Base-by-base conservation (phyloP, 78 protist species). In the Fonticula alba region DNA sequence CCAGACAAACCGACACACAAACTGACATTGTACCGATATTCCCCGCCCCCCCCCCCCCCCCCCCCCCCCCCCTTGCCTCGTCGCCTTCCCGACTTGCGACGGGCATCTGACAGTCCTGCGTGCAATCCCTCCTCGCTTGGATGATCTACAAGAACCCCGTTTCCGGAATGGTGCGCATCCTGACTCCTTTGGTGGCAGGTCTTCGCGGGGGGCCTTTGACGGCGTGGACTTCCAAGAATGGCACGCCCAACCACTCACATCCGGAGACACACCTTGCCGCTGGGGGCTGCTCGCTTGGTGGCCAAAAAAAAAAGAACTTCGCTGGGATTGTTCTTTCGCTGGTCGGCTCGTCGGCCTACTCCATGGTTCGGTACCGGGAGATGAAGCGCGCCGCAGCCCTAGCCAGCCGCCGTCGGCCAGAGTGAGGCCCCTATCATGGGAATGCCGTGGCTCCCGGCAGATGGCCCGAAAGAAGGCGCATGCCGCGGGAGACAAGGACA, bases 101-200 rank as follows among this genome's bases (percentile, higher is more conserved):
- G 20, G 54, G 20, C 22, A 50, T 50, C 22, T 50, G 22, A 50
- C 22, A 79, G 54, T 80, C 87, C 24, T 79, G 83, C 51, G 69
- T 78, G 27, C 87, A 82, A 63, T 78, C 87, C n/a, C 55, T 82
- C 17, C 35, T 82, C 29, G 80, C 76, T 1, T 56, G 53, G n/a
- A 11, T 79, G 63, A 10, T 82, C 67, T 79, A 74, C 68, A 55
- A 68, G n/a, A 78, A 66, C 54, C 29, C 27, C 14, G 24, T 56
- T 22, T 36, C 71, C 29, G 2, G 5, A 22, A 2, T 66, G 62
- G 58, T 54, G 31, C 50, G 69, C 63, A 49, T 47, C 62, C 26
- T 49, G 64, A 32, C 63, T 20, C 36, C 40, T 33, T 19, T 62
- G 49, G 51, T 69, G 22, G 7, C 27, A 55, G 22, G 27, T 66